Conservation (phyloP, 768 basidiomycete genomes). For the Clavulina sp. region DNA sequence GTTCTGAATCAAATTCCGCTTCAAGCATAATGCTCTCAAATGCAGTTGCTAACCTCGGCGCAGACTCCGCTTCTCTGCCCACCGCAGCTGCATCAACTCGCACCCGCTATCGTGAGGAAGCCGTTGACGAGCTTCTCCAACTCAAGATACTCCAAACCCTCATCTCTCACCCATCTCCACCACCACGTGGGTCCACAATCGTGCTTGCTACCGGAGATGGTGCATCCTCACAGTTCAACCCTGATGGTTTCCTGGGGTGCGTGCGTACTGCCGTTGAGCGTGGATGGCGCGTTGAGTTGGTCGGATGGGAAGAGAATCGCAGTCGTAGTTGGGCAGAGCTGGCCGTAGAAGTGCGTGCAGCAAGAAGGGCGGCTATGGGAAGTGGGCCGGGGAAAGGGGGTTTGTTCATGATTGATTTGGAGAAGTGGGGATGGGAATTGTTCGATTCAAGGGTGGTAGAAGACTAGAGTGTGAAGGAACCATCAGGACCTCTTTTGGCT, state of each 20-base stretch:
- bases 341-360: constrained; percentile 2
- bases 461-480: no score
- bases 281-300: constrained; percentile 91
- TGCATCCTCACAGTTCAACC: constrained; percentile 80
- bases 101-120: constrained; percentile 57
- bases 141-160: constrained; percentile 82
- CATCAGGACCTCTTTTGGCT: no score
- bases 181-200: constrained; percentile 52
- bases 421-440: constrained; percentile 44
- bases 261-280: constrained; percentile 70
- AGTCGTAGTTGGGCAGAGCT: constrained; percentile 51
- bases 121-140: constrained; percentile 83
- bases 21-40: no score
- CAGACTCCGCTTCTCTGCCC: no score
- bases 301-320: constrained; percentile 75
- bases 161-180: constrained; percentile 44
- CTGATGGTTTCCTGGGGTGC: constrained; percentile 81
- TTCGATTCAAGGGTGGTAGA: constrained; percentile 24
- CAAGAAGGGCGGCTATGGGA: constrained; percentile 22
- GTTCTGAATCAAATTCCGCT: no score
- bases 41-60: no score
- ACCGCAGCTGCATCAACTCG: background rate
- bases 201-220: constrained; percentile 91
- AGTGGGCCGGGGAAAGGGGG: constrained; percentile 27
- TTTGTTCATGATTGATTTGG: constrained; percentile 37